Base-by-base conservation (phyloP, 2,329 filamentous ascomycete genomes). In the Monilinia vaccinii-corymbosi region DNA sequence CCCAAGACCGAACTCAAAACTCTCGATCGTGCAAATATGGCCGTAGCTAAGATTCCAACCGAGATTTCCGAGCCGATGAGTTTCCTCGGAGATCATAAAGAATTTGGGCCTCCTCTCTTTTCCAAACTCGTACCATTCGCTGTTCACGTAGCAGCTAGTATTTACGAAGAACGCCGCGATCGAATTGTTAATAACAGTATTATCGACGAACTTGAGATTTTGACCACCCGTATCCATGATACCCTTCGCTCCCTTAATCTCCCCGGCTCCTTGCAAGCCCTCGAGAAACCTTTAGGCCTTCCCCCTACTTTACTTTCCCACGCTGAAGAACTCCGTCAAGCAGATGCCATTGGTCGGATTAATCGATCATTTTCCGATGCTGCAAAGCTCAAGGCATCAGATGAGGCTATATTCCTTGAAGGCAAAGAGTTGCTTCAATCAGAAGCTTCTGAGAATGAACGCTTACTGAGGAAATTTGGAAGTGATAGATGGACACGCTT, bases 91-190 rank as follows among this genome's bases (percentile, higher is more conserved):
- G 88, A 94, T 14, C 82, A 86, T 48, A 84, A 84, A 16, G 87
- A 92, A 61, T 88, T 97, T 68, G 93, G 94, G 0, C 85, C 85
- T 25, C 89, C 91, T 0, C 76, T 99, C 0, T 97, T 99, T 71
- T 84, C 89, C 2, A 94, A 93, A 68, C 80, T 99, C 1, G 94
- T 99, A 0, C 94, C 94, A 0, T 97, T 97, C 71, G 91, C 92
- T 0, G 94, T 97, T 0, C 94, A 99, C 70, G 83, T 97, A 52
- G 94, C 94, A 9, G 90, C 92, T 1, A 96, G 91, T 51, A 96
- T 97, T 38, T 99, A 99, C 70, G 91, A 91, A 59, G 92, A 97
- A 71, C 83, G 92, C 16, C 82, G 92, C 60, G 92, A 99, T 72
- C 83, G 91, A n/a, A 78, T 96, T 61, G 87, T 99, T 47, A 96